Base-by-base conservation (phyloP, 768 basidiomycete genomes). In the Phaeotremella skinneri region DNA sequence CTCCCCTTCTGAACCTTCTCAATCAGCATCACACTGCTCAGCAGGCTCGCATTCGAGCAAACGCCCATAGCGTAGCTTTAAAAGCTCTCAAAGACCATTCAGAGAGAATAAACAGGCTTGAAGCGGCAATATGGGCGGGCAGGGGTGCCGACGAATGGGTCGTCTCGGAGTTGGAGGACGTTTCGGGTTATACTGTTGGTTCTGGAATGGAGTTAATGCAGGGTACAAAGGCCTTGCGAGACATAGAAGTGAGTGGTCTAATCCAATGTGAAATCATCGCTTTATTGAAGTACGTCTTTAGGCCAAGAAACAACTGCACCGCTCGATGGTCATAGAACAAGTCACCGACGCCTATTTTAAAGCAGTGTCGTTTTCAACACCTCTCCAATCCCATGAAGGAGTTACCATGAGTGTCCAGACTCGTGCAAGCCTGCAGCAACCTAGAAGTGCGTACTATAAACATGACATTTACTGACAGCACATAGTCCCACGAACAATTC, bases 111-210 rank as follows among this genome's bases (percentile, higher is more conserved):
- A 37, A 59, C 30, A 61, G 53, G 52, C 57, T 74, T 2, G 72
- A 71, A 58, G 25, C 55, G 23, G 67, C 67, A 4, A 55, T 74
- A 11, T 69, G 63, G 65, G 49, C 27, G 6, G 72, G 69, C 6
- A 25, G 59, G 26, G 67, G 67, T 1, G 72, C 68, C 25, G 69
- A 71, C 25, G 59, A 50, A 3, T 66, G 66, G 66, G 72, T 74
- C 0, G 21, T 74, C 1, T 50, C 58, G 3, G 63, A 63, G 32
- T 47, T 69, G 27, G 23, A 32, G 58, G 34, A 21, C 43, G 52
- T 30, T 37, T 7, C 42, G 9, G 67, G 67, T 3, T 55, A 58
- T 39, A 52, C 39, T 23, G 3, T 59, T 2, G 39, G 30, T 1
- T 39, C 45, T 1, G 66, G 56, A 21, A 55, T 61, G 25, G 64